Base-by-base conservation (phyloP, 192 early-diverging fungal species). In the Entomortierella chlamydospora region DNA sequence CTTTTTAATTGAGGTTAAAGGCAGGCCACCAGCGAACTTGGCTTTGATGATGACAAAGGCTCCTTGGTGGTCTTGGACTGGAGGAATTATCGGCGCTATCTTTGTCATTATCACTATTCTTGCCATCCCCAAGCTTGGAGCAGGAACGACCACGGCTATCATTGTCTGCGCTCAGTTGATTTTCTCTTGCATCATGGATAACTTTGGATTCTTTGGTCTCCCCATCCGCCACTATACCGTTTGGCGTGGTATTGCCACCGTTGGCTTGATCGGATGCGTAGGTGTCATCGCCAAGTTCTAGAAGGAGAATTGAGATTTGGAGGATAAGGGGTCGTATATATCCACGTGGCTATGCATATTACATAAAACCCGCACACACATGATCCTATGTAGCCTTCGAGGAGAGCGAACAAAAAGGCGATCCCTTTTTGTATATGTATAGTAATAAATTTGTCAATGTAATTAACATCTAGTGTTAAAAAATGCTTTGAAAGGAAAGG, bases 31-130 rank as follows among this genome's bases (percentile, higher is more conserved):
- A 70, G 53, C 67, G 39, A 66, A 79, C 33, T 29, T 79, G 76
- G 23, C 52, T 0, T 2, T 52, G 18, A 79, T 60, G 47, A 52
- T 79, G 51, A 34, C 57, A 13, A 52, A 79, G 41, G 84, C 85
- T 10, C 87, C 89, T 25, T 70, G 73, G 81, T 90, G 83, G 79
- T 57, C 83, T 4, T 87, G 83, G 82, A 64, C 80, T 12, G 89
- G 88, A 25, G 88, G 88, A 45, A 56, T 78, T 2, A 63, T 78
- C 33, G 73, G 73, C 9, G 73, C 73, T 4, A 30, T 68, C 45
- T 78, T 87, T 64, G 89, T 90, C 18, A 84, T 87, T 47, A 65
- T 83, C 12, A 81, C 83, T n/a, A 83, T 87, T 23, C 64, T 90
- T 17, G 68, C 83, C 25, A 86, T 85, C 5, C 86, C 87, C 6